Evolutionary conservation across 2,329 filamentous ascomycete species (phyloP).

Genomic region (Colletotrichum destructivum): DNA sequence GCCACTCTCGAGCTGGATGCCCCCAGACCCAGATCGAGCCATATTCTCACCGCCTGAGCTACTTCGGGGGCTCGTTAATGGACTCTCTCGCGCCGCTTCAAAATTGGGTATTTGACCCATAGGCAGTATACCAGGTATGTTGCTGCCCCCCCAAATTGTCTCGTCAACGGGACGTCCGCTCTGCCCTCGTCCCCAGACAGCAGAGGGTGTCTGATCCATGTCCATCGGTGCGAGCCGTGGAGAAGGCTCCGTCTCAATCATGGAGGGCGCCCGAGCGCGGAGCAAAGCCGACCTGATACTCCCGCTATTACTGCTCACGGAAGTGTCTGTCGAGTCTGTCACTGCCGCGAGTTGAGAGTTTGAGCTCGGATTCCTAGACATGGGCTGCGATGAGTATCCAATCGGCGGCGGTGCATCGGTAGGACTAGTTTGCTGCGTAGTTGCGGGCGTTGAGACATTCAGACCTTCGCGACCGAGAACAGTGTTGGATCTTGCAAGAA

Average conservation of each 20-base stretch:
- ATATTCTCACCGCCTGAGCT: conserved; percentile 27
- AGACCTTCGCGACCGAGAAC: conserved; percentile 21
- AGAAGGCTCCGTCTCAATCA: conserved; percentile 63
- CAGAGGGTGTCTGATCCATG: conserved; percentile 49
- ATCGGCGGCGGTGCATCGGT: conserved; percentile 43
- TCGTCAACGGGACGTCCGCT: conserved; percentile 7
- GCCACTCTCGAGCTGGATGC: conserved; percentile 33
- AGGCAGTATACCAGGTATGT: conserved; percentile 20
- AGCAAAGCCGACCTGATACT: conserved; percentile 46
- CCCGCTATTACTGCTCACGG: conserved; percentile 44
- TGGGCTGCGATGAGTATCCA: conserved; percentile 66
- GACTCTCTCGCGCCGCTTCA: conserved; percentile 13
- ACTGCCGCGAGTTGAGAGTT: conserved; percentile 31
- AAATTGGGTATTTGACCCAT: conserved; percentile 24
- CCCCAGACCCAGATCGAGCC: conserved; percentile 36
- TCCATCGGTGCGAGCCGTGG: conserved; percentile 52
- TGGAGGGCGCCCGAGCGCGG: conserved; percentile 51
- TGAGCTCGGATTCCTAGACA: conserved; percentile 62
- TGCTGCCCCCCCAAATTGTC: conserved; percentile 26
- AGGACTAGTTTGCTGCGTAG: conserved; percentile 43
- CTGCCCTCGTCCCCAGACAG: conserved; percentile 46
- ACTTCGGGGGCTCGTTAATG: conserved; percentile 17
- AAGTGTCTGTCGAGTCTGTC: conserved; percentile 25
- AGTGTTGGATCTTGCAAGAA: conserved; percentile 22
- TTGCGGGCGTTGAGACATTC: conserved; percentile 46